Percentiles rank a stretch among this genome's conserved stretches.
Evolutionary conservation across 208 protist species (phyloP).

Genomic region (Wallacemonas sp.): DNA sequence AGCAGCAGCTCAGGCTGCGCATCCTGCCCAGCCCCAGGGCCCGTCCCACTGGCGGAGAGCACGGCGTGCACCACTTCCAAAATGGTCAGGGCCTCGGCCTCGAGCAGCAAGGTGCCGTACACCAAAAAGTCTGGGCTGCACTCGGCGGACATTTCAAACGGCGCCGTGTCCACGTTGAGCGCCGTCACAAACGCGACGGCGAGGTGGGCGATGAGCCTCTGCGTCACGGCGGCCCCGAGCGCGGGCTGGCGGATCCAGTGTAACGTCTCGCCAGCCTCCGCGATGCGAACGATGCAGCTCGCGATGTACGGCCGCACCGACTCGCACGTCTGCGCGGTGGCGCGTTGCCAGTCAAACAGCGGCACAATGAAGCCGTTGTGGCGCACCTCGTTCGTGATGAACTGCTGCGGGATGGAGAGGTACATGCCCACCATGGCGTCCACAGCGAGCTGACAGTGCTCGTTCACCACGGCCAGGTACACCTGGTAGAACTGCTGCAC

Average conservation of each 20-base stretch:
- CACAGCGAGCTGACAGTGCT: slow-evolving; percentile 84
- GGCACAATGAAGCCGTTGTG: slow-evolving; percentile 62
- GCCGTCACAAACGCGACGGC: slow-evolving; percentile 63
- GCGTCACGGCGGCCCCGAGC: slow-evolving; percentile 71
- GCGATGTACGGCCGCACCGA: slow-evolving; percentile 83
- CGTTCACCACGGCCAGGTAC: slow-evolving; percentile 66
- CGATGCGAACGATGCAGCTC: slow-evolving; percentile 71
- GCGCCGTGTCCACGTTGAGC: slow-evolving; percentile 66
- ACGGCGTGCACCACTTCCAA: slow-evolving; percentile 59
- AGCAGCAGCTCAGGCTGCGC: slow-evolving; percentile 46
- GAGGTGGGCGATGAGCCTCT: slow-evolving; percentile 74
- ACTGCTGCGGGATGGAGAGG: slow-evolving; percentile 65
- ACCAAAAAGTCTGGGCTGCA: slow-evolving; percentile 74
- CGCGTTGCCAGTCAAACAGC: slow-evolving; percentile 86
- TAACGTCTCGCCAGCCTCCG: slow-evolving; percentile 67
- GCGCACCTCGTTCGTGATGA: slow-evolving; percentile 67
- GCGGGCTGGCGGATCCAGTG: slow-evolving; percentile 73
- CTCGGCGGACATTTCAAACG: slow-evolving; percentile 79
- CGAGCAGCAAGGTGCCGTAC: slow-evolving; percentile 69
- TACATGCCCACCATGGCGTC: slow-evolving; percentile 84
- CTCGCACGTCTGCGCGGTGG: slow-evolving; percentile 50
- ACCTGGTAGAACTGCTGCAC: slow-evolving; percentile 41
- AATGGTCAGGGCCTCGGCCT: slow-evolving; percentile 75
- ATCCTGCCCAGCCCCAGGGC: slow-evolving; percentile 9
- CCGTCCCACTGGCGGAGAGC: slow-evolving; percentile 24